These are phyloP conservation scores for Lepidium aucheri DNA, from an alignment of 345 rosid species.

Conservation along the genomic window DNA sequence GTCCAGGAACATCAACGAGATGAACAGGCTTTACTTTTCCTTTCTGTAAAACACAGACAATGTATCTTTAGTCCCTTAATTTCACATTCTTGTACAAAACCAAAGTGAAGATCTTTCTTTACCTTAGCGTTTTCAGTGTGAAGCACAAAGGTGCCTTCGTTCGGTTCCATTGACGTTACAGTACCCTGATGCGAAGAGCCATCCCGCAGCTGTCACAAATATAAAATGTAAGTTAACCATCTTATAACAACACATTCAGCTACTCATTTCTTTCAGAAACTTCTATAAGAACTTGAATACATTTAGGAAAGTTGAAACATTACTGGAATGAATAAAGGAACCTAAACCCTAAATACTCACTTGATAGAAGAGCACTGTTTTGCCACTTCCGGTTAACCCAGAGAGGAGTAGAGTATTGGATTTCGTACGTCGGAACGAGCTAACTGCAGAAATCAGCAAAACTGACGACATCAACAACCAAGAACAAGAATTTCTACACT, in stretches of 20 bases:
- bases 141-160: slow-evolving; percentile 67
- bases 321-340: neutral
- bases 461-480: neutral
- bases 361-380: slow-evolving; percentile 74
- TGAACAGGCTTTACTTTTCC: slow-evolving; percentile 68
- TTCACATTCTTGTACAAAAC: neutral
- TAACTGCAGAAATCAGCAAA: slow-evolving; percentile 30
- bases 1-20: slow-evolving; percentile 94
- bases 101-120: slow-evolving; percentile 2
- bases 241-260: neutral
- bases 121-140: slow-evolving; percentile 67
- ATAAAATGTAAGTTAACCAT: slow-evolving; percentile 10
- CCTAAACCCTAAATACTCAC: slow-evolving; percentile 26
- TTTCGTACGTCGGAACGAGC: slow-evolving; percentile 31
- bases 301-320: neutral
- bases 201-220: slow-evolving; percentile 64
- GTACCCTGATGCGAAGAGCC: slow-evolving; percentile 79
- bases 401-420: slow-evolving; percentile 65
- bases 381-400: slow-evolving; percentile 83
- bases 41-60: slow-evolving; percentile 32
- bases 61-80: neutral
- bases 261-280: neutral
- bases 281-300: neutral
- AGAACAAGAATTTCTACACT: neutral
- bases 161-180: slow-evolving; percentile 92